Evolutionary conservation across 2,329 filamentous ascomycete genomes (phyloP).

Genomic region (Cladosporium sp.): DNA sequence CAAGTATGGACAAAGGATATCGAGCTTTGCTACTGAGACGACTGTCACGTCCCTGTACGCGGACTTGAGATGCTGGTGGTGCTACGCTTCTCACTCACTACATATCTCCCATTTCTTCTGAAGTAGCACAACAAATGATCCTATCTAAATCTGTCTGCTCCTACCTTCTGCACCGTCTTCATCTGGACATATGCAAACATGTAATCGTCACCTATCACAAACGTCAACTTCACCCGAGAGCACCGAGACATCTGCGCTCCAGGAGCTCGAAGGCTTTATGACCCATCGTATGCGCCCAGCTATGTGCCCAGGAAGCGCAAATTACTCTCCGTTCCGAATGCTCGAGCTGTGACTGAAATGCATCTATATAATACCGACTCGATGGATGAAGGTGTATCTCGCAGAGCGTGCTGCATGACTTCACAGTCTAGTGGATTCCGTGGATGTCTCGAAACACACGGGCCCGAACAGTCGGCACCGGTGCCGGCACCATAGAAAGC

Average conservation of each 20-base stretch:
- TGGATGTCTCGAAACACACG: not conserved
- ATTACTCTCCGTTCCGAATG: not conserved
- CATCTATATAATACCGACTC: not conserved
- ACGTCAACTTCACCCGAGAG: not conserved
- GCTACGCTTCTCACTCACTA: not conserved
- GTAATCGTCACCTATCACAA: not conserved
- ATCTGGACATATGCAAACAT: not conserved
- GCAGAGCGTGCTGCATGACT: not conserved
- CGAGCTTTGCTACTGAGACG: not conserved
- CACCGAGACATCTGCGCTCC: not conserved
- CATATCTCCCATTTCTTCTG: not conserved
- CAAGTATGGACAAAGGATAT: not conserved
- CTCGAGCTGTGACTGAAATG: not conserved
- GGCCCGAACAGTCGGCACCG: not conserved
- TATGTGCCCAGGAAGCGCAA: not conserved
- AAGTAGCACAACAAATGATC: not conserved
- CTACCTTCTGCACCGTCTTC: not conserved
- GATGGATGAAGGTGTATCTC: not conserved
- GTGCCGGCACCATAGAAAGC: constrained; percentile 6
- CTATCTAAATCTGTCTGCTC: not conserved
- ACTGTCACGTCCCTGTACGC: not conserved
- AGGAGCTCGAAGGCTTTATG: not conserved
- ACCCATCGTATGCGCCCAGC: not conserved
- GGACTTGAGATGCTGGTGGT: not conserved
- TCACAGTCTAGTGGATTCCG: not conserved